Evolutionary conservation across 2,329 filamentous ascomycete genomes (phyloP).

Genomic region (Fusarium mexicanum): DNA sequence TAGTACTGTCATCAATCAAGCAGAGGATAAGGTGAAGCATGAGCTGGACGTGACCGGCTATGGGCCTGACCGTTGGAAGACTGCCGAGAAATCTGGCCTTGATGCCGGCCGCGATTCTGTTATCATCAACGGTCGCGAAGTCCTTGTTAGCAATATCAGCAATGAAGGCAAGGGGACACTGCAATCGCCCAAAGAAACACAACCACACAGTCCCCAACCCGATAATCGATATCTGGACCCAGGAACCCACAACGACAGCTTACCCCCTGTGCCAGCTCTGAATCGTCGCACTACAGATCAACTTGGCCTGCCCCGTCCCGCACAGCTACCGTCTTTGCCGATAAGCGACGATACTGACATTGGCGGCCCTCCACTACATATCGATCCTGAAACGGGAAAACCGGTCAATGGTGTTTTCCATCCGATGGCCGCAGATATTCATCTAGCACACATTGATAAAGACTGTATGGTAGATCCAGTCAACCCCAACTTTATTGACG

Average conservation of each 20-base stretch:
- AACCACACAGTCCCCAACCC: constrained; percentile 37
- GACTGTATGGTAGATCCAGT: constrained; percentile 96
- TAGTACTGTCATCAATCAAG: constrained; percentile 44
- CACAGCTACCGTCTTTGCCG: constrained; percentile 76
- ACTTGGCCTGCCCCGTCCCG: constrained; percentile 73
- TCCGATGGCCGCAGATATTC: constrained; percentile 73
- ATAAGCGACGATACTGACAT: constrained; percentile 82
- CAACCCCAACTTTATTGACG: constrained; percentile 81
- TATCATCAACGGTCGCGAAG: constrained; percentile 74
- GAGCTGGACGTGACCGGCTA: constrained; percentile 81
- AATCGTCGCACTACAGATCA: constrained; percentile 71
- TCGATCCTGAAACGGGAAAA: constrained; percentile 61
- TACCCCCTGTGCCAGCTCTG: constrained; percentile 68
- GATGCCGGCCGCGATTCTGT: constrained; percentile 76
- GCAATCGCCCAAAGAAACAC: constrained; percentile 51
- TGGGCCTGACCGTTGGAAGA: constrained; percentile 79
- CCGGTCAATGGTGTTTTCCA: constrained; percentile 57
- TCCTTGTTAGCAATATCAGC: constrained; percentile 71
- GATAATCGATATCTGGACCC: constrained; percentile 48
- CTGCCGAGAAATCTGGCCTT: constrained; percentile 67
- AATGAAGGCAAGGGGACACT: constrained; percentile 72
- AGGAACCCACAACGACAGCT: constrained; percentile 54
- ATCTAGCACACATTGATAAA: constrained; percentile 77
- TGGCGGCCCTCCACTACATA: constrained; percentile 73
- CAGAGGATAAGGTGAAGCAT: constrained; percentile 71